These are phyloP conservation scores for Arxiozyma telluris DNA, from an alignment of 1,139 yeast genomes.

Conservation along the genomic window DNA sequence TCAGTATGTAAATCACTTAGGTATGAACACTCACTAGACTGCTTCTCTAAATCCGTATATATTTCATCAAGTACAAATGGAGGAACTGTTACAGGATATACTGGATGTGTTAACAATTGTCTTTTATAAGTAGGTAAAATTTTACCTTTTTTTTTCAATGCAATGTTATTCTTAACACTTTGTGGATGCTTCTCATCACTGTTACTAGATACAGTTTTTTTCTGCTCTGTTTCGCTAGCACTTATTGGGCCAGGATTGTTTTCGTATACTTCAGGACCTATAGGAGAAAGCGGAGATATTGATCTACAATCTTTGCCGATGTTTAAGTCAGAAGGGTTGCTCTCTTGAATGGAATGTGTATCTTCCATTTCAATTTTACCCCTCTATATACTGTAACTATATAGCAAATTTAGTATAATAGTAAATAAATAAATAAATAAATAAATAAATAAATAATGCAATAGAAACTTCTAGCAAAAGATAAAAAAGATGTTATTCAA, in stretches of 20 bases:
- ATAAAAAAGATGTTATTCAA: not conserved
- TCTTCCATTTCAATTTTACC: not conserved
- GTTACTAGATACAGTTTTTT: no score
- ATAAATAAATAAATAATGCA: no score
- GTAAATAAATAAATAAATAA: no score
- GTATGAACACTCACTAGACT: not conserved
- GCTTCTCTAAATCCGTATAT: slow-evolving; percentile 9
- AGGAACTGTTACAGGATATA: slow-evolving; percentile 28
- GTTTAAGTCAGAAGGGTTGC: not conserved
- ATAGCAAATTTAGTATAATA: not conserved
- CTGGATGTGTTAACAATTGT: slow-evolving; percentile 15
- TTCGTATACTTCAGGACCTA: not conserved
- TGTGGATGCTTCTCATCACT: not conserved
- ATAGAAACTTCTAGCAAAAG: not conserved
- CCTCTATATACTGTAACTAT: not conserved
- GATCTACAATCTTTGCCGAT: not conserved
- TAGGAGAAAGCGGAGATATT: not conserved
- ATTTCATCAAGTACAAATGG: slow-evolving; percentile 27
- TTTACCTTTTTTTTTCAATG: not conserved
- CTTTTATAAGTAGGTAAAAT: not conserved
- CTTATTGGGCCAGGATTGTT: not conserved
- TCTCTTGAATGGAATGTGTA: not conserved
- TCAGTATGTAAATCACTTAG: not conserved
- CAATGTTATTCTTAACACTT: not conserved
- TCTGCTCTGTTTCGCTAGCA: not conserved